Base-by-base conservation (phyloP, 306 rosid species). In the Vigna mungo region DNA sequence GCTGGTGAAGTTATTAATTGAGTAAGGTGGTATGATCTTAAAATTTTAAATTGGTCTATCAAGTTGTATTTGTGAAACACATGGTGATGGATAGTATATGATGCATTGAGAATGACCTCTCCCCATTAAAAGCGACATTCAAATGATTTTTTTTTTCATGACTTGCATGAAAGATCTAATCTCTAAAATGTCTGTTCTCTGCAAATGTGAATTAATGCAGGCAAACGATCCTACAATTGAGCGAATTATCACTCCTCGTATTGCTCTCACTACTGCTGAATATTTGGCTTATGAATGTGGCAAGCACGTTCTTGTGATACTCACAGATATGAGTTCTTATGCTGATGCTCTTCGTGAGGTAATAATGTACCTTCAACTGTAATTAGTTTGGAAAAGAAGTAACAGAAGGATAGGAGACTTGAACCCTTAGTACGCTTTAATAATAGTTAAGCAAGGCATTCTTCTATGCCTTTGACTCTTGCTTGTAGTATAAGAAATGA, bases 291-390 rank as follows among this genome's bases (percentile, higher is more conserved):
- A 96, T 87, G 99, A 87, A 81, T 96, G 99, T 54, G 99, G 99
- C 87, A 96, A 96, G 94, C 99, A 96, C 44, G 99, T 96, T 72
- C 99, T 96, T 76, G 99, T 96, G 88, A 96, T 96, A 59, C 91
- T 96, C 79, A 96, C 99, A 25, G 99, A 96, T 81, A 96, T 96
- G 99, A 96, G 99, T 89, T 96, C 99, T 73, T 96, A 96, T 83
- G 99, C 99, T 6, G 99, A 96, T 85, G 98, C 99, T 76, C 99
- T 96, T 82, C 99, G 99, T 86, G 99, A 96, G 99, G 99, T 96
- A 89, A 85, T 96, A 89, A 85, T 14, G 66, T 65, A 56, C 44
- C 47, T 61, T 55, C 52, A 18, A 21, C 71, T 66, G 60, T 59
- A 52, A 60, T 51, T 71, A 72, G n/a, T 17, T 68, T 51, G 48